These are phyloP conservation scores for Skeletonema menzelii DNA, from an alignment of 108 stramenopile species.

Conservation along the genomic window DNA sequence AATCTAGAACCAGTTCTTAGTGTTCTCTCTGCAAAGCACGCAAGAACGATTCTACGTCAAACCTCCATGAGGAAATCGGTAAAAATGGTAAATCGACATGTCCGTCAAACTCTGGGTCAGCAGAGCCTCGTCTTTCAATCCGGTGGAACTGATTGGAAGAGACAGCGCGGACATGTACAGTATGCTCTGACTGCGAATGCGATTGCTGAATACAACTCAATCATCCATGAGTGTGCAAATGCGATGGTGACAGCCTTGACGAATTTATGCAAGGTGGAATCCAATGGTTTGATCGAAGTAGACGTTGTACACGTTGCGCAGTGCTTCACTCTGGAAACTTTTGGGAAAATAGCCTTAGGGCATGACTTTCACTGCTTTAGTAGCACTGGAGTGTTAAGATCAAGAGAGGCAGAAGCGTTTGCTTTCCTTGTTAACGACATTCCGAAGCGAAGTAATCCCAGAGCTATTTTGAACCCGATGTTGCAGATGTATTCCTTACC, in stretches of 20 bases:
- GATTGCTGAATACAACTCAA: background rate
- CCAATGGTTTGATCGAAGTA: background rate
- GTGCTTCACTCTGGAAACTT: background rate
- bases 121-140: background rate
- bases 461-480: background rate
- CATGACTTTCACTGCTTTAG: background rate
- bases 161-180: background rate
- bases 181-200: background rate
- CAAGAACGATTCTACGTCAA: background rate
- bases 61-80: background rate
- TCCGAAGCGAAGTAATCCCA: background rate
- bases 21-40: constrained; percentile 1
- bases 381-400: background rate
- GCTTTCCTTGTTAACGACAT: background rate
- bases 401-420: background rate
- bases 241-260: background rate
- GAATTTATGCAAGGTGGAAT: background rate
- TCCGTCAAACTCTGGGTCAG: background rate
- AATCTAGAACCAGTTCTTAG: background rate
- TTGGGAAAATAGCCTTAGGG: background rate
- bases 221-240: background rate
- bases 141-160: background rate
- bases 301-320: background rate
- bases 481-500: background rate
- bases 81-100: background rate